These are phyloP conservation scores for Nematodospora anomalae DNA, from an alignment of 1,139 yeast species.

Conservation along the genomic window DNA sequence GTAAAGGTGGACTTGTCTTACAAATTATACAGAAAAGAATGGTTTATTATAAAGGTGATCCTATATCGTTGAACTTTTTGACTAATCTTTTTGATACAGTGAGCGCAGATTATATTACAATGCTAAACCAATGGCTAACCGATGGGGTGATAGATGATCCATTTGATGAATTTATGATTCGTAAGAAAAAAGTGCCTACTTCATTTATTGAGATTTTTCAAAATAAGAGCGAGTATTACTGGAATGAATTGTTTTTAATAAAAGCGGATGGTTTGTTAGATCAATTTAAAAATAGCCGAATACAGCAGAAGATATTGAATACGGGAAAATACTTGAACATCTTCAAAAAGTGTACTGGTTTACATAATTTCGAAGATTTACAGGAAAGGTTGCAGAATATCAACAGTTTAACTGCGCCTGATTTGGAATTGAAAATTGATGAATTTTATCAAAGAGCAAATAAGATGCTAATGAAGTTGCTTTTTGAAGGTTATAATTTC, in stretches of 20 bases:
- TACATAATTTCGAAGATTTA: conserved; percentile 32
- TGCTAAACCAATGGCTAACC: conserved; percentile 77
- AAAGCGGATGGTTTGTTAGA: conserved; percentile 74
- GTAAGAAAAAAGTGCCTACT: conserved; percentile 38
- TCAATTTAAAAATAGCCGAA: conserved; percentile 55
- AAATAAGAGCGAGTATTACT: conserved; percentile 67
- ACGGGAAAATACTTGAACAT: conserved; percentile 88
- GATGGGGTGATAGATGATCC: conserved; percentile 79
- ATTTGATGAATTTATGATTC: conserved; percentile 77
- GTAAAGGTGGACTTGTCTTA: conserved; percentile 71
- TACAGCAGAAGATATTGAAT: conserved; percentile 64
- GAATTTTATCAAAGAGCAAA: conserved; percentile 73
- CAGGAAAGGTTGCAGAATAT: conserved; percentile 29
- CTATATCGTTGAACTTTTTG: conserved; percentile 53
- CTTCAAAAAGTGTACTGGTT: conserved; percentile 56
- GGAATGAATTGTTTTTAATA: conserved; percentile 82
- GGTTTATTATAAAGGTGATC: conserved; percentile 65
- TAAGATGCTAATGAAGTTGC: conserved; percentile 53
- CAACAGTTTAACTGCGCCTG: conserved; percentile 54
- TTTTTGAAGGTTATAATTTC: conserved; percentile 63
- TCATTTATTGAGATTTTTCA: conserved; percentile 38
- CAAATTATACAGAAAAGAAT: conserved; percentile 61
- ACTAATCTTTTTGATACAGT: conserved; percentile 54
- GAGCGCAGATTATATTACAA: conserved; percentile 61
- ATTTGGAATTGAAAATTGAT: conserved; percentile 57